Percentiles rank a stretch among this genome's conserved stretches.
Evolutionary conservation across 2,329 filamentous ascomycete species (phyloP).

Genomic region (Verticillium alfalfae): DNA sequence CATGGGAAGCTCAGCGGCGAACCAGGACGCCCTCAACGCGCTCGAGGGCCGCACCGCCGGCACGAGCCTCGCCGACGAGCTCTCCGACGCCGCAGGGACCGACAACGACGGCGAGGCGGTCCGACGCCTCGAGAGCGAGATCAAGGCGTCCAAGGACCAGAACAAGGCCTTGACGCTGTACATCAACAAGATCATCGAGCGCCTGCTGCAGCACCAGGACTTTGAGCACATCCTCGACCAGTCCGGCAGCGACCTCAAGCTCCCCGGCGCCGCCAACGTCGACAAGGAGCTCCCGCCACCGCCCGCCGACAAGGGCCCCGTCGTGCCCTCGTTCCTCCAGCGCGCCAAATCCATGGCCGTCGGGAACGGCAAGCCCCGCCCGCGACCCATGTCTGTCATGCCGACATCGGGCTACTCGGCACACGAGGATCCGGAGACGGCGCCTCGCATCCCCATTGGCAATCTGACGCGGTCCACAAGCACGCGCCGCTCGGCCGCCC

Average conservation of each 20-base stretch:
- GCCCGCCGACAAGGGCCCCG: slow-evolving; percentile 49
- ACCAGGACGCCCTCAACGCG: slow-evolving; percentile 59
- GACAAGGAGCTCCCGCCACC: slow-evolving; percentile 85
- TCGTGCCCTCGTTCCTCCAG: slow-evolving; percentile 46
- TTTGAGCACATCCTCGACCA: slow-evolving; percentile 92
- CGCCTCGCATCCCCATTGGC: slow-evolving; percentile 69
- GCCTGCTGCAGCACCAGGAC: slow-evolving; percentile 86
- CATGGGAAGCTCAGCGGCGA: slow-evolving; percentile 41
- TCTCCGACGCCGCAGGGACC: slow-evolving; percentile 62
- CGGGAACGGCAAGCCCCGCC: slow-evolving; percentile 37
- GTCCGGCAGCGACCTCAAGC: slow-evolving; percentile 49
- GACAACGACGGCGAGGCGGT: slow-evolving; percentile 56
- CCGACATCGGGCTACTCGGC: slow-evolving; percentile 31
- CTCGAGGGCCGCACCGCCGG: slow-evolving; percentile 49
- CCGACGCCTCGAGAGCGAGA: slow-evolving; percentile 69
- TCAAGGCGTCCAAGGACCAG: slow-evolving; percentile 79
- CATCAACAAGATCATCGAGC: slow-evolving; percentile 98
- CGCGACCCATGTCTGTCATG: slow-evolving; percentile 54
- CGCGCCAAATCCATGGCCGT: slow-evolving; percentile 57
- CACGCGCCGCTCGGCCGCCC: slow-evolving; percentile 47
- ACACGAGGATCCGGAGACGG: slow-evolving; percentile 64
- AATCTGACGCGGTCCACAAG: slow-evolving; percentile 48
- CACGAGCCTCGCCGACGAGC: slow-evolving; percentile 78
- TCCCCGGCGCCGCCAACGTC: slow-evolving; percentile 35
- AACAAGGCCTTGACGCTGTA: slow-evolving; percentile 97